Evolutionary conservation across 208 protist species (phyloP).

Genomic region (Crithidia thermophila): DNA sequence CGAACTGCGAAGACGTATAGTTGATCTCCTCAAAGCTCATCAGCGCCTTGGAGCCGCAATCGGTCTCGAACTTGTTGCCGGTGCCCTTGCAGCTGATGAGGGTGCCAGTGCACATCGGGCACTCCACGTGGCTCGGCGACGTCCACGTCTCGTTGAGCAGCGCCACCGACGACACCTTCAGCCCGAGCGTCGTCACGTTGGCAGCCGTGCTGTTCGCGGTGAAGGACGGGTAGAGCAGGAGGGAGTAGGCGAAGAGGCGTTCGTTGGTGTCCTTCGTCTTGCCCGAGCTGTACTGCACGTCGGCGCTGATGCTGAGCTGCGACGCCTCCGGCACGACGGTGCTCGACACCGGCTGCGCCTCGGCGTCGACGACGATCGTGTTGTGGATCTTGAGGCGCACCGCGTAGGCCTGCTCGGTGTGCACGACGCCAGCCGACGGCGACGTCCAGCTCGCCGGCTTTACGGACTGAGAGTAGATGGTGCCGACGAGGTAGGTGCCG

Average conservation of each 20-base stretch:
- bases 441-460: constrained; percentile 64
- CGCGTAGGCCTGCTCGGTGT: constrained; percentile 41
- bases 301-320: constrained; percentile 37
- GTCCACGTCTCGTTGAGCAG: constrained; percentile 67
- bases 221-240: constrained; percentile 74
- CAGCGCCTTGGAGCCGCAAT: constrained; percentile 56
- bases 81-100: constrained; percentile 52
- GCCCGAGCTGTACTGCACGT: constrained; percentile 64
- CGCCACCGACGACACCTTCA: constrained; percentile 26
- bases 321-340: neutral
- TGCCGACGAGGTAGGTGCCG: constrained; percentile 60
- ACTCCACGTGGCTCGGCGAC: constrained; percentile 61
- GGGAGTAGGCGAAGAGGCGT: constrained; percentile 73
- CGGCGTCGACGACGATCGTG: constrained; percentile 52
- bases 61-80: constrained; percentile 48
- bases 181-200: constrained; percentile 27
- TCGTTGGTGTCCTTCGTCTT: constrained; percentile 50
- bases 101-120: constrained; percentile 74
- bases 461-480: constrained; percentile 78
- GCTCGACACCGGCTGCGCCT: neutral
- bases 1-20: constrained; percentile 30
- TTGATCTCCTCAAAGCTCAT: constrained; percentile 57
- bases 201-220: constrained; percentile 32
- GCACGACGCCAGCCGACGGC: constrained; percentile 51
- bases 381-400: constrained; percentile 64